These are phyloP conservation scores for Pythium brachiatum DNA, from an alignment of 352 stramenopile genomes.

Conservation along the genomic window DNA sequence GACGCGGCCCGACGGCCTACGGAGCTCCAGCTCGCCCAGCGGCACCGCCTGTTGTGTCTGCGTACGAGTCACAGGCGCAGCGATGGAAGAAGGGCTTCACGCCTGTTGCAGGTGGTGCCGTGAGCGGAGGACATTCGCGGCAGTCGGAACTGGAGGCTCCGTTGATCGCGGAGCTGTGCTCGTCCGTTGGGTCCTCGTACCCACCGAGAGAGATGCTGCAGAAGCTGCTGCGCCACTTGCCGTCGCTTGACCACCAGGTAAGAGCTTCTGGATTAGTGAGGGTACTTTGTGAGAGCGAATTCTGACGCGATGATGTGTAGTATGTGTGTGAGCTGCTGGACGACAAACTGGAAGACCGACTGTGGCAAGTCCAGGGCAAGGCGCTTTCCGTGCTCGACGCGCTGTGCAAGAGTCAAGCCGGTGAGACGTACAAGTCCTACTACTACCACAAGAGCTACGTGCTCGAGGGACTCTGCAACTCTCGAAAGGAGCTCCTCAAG, in stretches of 20 bases:
- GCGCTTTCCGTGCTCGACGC: conserved; percentile 72
- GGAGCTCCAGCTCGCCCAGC: conserved; percentile 1
- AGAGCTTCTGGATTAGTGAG: not conserved
- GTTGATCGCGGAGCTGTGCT: conserved; percentile 77
- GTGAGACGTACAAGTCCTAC: conserved; percentile 66
- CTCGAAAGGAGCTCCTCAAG: conserved; percentile 73
- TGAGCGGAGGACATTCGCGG: conserved; percentile 14
- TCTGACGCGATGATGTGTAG: conserved; percentile 22
- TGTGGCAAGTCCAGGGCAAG: conserved; percentile 85
- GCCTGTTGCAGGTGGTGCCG: conserved; percentile 12
- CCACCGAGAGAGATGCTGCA: conserved; percentile 74
- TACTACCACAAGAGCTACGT: conserved; percentile 49
- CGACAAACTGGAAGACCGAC: conserved; percentile 74
- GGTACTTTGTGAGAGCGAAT: not conserved
- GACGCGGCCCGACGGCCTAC: conserved; percentile 3
- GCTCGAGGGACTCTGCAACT: conserved; percentile 55
- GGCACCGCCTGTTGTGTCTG: conserved; percentile 32
- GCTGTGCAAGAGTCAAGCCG: conserved; percentile 53
- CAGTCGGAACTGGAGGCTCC: conserved; percentile 62
- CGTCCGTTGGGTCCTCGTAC: conserved; percentile 76
- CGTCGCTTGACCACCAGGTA: conserved; percentile 70
- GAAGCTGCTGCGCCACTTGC: conserved; percentile 70
- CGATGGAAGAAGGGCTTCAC: conserved; percentile 79
- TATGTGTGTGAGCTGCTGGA: conserved; percentile 85
- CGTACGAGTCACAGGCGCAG: conserved; percentile 73